phyloP scores from a whole-genome alignment of 139 green algal species.

The Closterium sp. region DNA sequence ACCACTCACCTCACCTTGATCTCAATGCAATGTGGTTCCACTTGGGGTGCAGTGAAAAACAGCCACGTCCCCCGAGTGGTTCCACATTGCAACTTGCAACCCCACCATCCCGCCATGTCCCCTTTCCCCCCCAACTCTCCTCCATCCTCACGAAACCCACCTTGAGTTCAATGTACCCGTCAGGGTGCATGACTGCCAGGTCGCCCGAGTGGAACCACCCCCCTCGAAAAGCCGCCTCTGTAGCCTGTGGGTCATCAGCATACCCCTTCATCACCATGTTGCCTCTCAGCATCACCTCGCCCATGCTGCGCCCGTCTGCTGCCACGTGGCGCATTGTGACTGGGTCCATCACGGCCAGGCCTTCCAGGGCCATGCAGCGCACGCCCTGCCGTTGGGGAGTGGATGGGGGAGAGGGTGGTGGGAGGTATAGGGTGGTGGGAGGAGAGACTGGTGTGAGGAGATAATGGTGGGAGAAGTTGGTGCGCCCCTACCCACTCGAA shows the following conservation, averaged over 20 bases:
- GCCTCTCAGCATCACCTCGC: slow-evolving; percentile 39
- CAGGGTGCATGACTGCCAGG: slow-evolving; percentile 34
- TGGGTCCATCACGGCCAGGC: slow-evolving; percentile 25
- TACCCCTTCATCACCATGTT: slow-evolving; percentile 50
- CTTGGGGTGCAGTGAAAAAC: too few relatives aligned
- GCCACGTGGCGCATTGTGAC: slow-evolving; percentile 25
- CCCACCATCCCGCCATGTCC: neutral
- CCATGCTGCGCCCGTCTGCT: slow-evolving; percentile 34
- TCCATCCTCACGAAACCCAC: neutral
- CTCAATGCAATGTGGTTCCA: too few relatives aligned
- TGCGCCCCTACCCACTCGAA: too few relatives aligned
- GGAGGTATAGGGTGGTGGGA: neutral
- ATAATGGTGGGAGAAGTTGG: too few relatives aligned
- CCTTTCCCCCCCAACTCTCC: too few relatives aligned
- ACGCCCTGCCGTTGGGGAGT: neutral
- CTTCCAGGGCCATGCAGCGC: slow-evolving; percentile 5
- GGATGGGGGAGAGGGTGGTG: too few relatives aligned
- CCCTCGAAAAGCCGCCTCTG: slow-evolving; percentile 18
- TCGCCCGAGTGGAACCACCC: slow-evolving; percentile 48
- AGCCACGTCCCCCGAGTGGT: too few relatives aligned
- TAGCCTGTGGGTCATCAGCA: slow-evolving; percentile 4
- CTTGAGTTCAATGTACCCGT: slow-evolving; percentile 45
- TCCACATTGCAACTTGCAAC: neutral
- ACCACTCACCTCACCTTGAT: neutral
- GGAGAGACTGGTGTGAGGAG: neutral